Percentiles rank a stretch among this genome's conserved stretches.
Conservation (phyloP, 805 yeast species). For the Monosporozyma yasuniensis region DNA sequence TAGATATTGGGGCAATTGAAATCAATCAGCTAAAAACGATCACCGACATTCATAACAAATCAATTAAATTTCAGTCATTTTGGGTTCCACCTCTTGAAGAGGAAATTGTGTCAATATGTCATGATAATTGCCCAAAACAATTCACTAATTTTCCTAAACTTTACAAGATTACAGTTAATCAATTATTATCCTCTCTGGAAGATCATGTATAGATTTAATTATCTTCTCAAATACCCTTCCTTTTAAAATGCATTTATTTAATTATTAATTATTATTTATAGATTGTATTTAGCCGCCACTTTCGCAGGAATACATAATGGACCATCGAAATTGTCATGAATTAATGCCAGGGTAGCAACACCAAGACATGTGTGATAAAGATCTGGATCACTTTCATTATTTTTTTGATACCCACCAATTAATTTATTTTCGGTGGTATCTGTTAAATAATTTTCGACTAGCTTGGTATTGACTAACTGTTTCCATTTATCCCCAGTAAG, state of each 20-base stretch:
- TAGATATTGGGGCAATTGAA: constrained; percentile 19
- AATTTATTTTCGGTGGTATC: constrained; percentile 48
- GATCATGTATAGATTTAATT: background rate
- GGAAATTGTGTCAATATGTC: constrained; percentile 15
- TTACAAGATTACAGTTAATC: background rate
- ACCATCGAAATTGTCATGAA: constrained; percentile 26
- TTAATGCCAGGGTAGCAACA: constrained; percentile 41
- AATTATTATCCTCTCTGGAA: background rate
- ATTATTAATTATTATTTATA: background rate
- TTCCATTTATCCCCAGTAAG: constrained; percentile 25
- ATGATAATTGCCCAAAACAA: background rate
- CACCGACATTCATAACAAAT: constrained; percentile 6
- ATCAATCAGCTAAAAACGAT: constrained; percentile 1
- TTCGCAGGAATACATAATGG: constrained; percentile 22
- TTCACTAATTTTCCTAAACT: background rate
- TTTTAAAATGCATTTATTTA: background rate
- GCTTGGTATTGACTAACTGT: constrained; percentile 10
- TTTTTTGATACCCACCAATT: constrained; percentile 73
- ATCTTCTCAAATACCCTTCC: too few species aligned
- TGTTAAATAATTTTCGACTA: constrained; percentile 39
- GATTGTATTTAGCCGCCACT: background rate
- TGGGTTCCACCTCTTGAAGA: constrained; percentile 13
- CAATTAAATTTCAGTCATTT: constrained; percentile 15
- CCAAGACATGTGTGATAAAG: constrained; percentile 62
- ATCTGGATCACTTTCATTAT: constrained; percentile 56